Conservation (phyloP, 495 filamentous ascomycete genomes). For the Aspergillus cavernicola region DNA sequence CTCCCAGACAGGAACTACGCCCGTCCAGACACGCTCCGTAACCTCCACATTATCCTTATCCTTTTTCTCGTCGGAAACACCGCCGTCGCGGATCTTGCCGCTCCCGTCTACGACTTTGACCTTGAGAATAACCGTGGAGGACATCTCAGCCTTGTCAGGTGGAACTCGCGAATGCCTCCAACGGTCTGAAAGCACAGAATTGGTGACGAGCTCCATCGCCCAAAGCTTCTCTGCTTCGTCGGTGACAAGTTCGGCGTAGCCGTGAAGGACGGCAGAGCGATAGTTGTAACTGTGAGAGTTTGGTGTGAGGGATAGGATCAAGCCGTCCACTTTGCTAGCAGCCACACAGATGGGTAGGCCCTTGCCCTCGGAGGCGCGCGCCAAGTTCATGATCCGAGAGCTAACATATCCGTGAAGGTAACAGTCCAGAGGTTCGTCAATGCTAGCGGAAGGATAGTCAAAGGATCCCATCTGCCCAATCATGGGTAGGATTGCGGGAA, state of each 20-base stretch:
- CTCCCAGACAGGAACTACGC: conserved; percentile 74
- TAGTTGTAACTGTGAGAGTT: conserved; percentile 86
- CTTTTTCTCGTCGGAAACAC: conserved; percentile 64
- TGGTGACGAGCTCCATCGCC: conserved; percentile 80
- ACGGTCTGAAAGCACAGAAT: conserved; percentile 63
- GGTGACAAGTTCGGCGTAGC: conserved; percentile 65
- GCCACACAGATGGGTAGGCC: conserved; percentile 62
- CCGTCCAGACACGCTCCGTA: conserved; percentile 65
- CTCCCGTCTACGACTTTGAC: conserved; percentile 68
- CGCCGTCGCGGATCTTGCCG: conserved; percentile 71
- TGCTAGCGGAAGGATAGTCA: conserved; percentile 54
- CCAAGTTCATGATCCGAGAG: conserved; percentile 70
- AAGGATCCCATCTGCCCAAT: conserved; percentile 80
- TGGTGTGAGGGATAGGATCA: conserved; percentile 74
- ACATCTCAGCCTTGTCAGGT: conserved; percentile 72
- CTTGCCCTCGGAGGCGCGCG: conserved; percentile 46
- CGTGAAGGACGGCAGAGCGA: conserved; percentile 76
- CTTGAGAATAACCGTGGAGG: conserved; percentile 68
- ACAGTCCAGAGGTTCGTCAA: conserved; percentile 66
- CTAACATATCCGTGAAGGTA: conserved; percentile 89
- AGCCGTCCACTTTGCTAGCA: conserved; percentile 67
- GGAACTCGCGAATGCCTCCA: conserved; percentile 70
- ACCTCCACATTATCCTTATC: conserved; percentile 64
- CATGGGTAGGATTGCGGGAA: conserved; percentile 81
- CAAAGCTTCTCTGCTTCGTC: conserved; percentile 70